Evolutionary conservation across 148 eudicot species (phyloP), one percentile per base, ranked within the genome.

Genomic region (Rhododendron vialii): DNA sequence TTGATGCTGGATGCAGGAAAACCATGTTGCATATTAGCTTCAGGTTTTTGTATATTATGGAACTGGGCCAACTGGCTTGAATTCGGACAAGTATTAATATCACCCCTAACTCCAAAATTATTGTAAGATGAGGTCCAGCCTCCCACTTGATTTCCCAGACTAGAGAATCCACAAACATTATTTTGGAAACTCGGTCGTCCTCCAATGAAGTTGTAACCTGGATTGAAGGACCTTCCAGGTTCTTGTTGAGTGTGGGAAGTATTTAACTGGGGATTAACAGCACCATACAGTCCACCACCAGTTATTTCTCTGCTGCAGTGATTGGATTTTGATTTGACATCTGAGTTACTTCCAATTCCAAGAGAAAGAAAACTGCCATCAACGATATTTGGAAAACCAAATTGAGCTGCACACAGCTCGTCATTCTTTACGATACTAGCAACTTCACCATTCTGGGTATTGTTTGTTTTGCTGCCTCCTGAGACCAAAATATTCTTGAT

Each of bases 361-460:
- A 91, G 92, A 6, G 89, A 86, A 43, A 87, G 87, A 82, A 91
- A 91, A 84, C 67, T 87, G 24, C 88, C 89, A 89, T 90, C 90
- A 81, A 83, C 61, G 24, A 45, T 50, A 65, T 76, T 80, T 38
- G 43, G 79, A 83, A 75, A 79, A 69, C 86, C 24, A 75, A 50
- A 77, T 50, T 22, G 86, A 86, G 22, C 55, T 61, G 63, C 65
- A 71, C 18, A 71, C 41, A 71, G 38, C 38, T 80, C 69, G 47
- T 24, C 69, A 55, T 73, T 48, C 65, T 50, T 73, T 41, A 30
- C 22, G 18, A 41, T 78, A 30, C 36, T 35, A 28, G 48, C 33
- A 20, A 38, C 81, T 78, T 74, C 83, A 35, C 50, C 48, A n/a
- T 47, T 63, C 28, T 84, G 88, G 50, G 77, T 17, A 12, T 82